phyloP scores from a whole-genome alignment of 176 grass and related monocot genomes.

The Rhynchospora breviuscula region DNA sequence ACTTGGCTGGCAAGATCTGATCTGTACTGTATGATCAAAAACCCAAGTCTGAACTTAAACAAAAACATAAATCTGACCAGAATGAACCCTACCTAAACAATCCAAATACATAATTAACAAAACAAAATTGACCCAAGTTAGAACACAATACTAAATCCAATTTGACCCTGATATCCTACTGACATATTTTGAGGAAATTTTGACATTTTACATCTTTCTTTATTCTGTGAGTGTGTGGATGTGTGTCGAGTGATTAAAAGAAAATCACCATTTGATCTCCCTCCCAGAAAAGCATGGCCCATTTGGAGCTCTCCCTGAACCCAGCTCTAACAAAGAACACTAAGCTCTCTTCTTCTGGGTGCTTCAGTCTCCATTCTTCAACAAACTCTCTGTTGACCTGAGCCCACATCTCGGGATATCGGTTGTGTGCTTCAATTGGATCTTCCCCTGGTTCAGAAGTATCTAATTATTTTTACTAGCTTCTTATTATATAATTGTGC shows the following conservation, averaged over 20 bases:
- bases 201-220: neutral
- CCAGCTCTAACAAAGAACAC: slow-evolving; percentile 90
- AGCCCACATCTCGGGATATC: slow-evolving; percentile 91
- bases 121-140: neutral
- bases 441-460: slow-evolving; percentile 42
- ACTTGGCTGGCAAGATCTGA: neutral
- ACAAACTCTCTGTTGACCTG: slow-evolving; percentile 78
- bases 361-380: slow-evolving; percentile 49
- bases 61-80: neutral
- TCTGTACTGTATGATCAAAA: neutral
- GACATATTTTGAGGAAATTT: neutral
- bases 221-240: neutral
- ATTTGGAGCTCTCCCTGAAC: slow-evolving; percentile 65
- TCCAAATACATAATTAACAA: neutral
- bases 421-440: slow-evolving; percentile 68
- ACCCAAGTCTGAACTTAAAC: neutral
- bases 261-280: slow-evolving; percentile 80
- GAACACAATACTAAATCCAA: neutral
- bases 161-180: neutral
- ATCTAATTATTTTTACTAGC: neutral
- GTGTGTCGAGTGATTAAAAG: neutral
- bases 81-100: neutral
- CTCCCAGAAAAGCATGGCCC: slow-evolving; percentile 98
- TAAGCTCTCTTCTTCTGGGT: slow-evolving; percentile 37
- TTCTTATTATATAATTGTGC: neutral